These are phyloP conservation scores for Oryza brachyantha DNA, from an alignment of 176 grass and related monocot species.

Conservation along the genomic window DNA sequence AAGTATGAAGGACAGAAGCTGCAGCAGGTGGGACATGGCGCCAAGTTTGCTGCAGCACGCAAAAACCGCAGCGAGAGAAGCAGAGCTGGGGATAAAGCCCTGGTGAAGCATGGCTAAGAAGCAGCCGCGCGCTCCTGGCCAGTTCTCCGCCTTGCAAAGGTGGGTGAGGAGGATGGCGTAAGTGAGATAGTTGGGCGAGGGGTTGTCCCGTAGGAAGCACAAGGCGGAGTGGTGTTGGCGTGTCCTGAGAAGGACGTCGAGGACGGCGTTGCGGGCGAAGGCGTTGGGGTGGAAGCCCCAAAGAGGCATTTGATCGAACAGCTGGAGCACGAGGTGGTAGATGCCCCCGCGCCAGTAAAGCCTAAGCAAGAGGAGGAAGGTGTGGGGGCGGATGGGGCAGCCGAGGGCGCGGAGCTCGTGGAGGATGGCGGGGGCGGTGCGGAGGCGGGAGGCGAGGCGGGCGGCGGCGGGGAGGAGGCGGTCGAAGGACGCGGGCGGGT, in stretches of 20 bases:
- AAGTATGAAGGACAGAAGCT: conserved; percentile 54
- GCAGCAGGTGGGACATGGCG: conserved; percentile 50
- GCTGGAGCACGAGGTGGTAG: conserved; percentile 48
- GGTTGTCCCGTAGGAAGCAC: conserved; percentile 25
- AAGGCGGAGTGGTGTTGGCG: conserved; percentile 32
- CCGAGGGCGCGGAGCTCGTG: conserved; percentile 47
- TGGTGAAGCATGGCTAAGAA: conserved; percentile 51
- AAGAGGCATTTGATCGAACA: conserved; percentile 73
- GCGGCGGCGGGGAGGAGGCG: conserved; percentile 57
- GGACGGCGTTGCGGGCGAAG: conserved; percentile 66
- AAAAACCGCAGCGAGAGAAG: conserved; percentile 43
- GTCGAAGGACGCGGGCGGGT: conserved; percentile 65
- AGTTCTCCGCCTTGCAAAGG: conserved; percentile 58
- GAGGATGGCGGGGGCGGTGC: conserved; percentile 49
- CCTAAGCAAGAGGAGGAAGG: conserved; percentile 72
- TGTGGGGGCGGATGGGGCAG: conserved; percentile 60
- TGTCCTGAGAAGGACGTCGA: conserved; percentile 74
- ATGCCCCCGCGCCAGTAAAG: conserved; percentile 75
- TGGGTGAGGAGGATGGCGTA: conserved; percentile 63
- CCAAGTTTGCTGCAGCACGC: conserved; percentile 65
- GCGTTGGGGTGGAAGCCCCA: conserved; percentile 62
- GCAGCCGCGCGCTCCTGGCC: conserved; percentile 37
- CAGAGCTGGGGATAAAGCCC: conserved; percentile 48
- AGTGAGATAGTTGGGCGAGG: conserved; percentile 73
- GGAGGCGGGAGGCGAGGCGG: conserved; percentile 52